Evolutionary conservation across 345 rosid species (phyloP).

Genomic region (Linum usitatissimum): DNA sequence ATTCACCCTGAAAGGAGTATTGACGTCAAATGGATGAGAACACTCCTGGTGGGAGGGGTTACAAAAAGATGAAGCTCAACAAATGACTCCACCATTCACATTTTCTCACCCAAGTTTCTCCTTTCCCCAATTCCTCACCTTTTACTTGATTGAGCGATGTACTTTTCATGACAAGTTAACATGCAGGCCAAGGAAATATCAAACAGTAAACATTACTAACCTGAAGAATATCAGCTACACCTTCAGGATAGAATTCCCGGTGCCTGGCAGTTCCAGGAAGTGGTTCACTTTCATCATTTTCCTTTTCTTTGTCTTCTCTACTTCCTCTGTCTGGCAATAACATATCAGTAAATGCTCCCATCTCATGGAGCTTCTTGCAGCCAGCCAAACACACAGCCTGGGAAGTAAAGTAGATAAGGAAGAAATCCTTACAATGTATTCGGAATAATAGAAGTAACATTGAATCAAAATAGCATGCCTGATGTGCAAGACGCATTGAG

Average conservation of each 20-base stretch:
- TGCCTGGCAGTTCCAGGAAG: conserved; percentile 99
- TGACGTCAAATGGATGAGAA: conserved; percentile 10
- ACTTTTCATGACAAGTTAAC: background rate
- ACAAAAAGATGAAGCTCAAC: background rate
- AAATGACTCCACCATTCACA: background rate
- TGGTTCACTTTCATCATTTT: conserved; percentile 85
- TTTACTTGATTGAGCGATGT: background rate
- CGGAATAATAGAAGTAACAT: conserved; percentile 2
- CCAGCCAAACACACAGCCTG: conserved; percentile 98
- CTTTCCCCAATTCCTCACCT: too few relatives aligned
- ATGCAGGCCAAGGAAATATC: background rate
- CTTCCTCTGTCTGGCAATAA: conserved; percentile 98
- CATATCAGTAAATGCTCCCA: conserved; percentile 99
- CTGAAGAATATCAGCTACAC: conserved; percentile 83
- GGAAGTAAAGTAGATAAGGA: conserved; percentile 18
- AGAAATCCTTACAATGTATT: conserved; percentile 2
- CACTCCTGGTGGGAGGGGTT: background rate
- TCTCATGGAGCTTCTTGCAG: conserved; percentile 97
- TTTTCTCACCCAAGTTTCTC: background rate
- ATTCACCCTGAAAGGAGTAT: conserved; percentile 65
- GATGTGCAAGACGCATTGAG: conserved; percentile 96
- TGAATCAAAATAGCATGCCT: conserved; percentile 32
- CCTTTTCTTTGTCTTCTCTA: conserved; percentile 70
- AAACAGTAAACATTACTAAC: conserved; percentile 29
- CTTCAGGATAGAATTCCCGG: conserved; percentile 99